Conservation (phyloP, 2,329 filamentous ascomycete genomes). For the Aureobasidium uvarum region DNA sequence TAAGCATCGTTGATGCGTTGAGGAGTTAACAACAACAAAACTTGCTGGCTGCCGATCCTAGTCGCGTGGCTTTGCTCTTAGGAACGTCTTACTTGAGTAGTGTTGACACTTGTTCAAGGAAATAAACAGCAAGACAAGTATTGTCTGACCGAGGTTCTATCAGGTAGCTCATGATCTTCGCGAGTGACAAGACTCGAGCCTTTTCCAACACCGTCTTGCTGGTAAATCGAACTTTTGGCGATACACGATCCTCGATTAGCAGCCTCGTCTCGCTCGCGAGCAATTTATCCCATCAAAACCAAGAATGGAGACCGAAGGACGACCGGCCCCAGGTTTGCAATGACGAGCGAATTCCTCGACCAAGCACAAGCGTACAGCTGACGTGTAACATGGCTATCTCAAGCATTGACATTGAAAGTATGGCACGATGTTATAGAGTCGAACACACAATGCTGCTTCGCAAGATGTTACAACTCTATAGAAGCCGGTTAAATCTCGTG, state of each 20-base stretch:
- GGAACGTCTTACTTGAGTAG: neutral
- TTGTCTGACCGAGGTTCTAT: neutral
- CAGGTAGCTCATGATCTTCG: neutral
- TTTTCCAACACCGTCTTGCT: neutral
- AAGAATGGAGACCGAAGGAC: conserved; percentile 6
- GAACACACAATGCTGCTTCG: neutral
- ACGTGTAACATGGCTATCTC: neutral
- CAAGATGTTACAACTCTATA: neutral
- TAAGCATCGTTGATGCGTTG: neutral
- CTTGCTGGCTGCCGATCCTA: neutral
- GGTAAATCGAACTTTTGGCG: neutral
- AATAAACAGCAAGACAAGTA: neutral
- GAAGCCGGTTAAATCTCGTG: neutral
- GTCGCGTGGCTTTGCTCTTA: neutral
- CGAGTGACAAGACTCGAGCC: neutral
- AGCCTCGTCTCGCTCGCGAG: neutral
- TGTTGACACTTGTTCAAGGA: neutral
- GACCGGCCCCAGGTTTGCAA: conserved; percentile 7
- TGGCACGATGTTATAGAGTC: neutral
- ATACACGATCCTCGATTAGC: neutral
- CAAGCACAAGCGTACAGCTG: neutral
- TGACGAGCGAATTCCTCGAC: neutral
- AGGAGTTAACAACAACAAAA: neutral
- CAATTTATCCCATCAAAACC: neutral
- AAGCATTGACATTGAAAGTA: neutral